A percentile compares a stretch with the other conserved stretches of the same genome.
These are phyloP conservation scores for Pisolithus marmoratus DNA, from an alignment of 768 basidiomycete species.

Conservation along the genomic window DNA sequence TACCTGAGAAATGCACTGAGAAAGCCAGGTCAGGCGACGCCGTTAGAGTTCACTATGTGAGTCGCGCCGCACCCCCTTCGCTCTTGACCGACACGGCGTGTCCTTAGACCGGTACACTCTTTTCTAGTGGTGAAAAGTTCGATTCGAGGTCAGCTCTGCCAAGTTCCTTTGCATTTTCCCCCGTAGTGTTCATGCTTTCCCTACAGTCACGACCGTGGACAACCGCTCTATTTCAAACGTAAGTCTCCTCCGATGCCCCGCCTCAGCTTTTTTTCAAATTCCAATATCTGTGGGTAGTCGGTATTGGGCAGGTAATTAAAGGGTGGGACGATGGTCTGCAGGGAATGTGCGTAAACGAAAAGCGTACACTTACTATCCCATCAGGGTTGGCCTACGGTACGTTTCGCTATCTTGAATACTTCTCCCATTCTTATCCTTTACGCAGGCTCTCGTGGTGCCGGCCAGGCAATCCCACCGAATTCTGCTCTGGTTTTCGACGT, in stretches of 20 bases:
- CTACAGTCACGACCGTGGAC: constrained; percentile 60
- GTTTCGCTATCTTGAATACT: constrained; percentile 20
- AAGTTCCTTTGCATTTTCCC: not conserved
- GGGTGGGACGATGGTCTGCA: constrained; percentile 82
- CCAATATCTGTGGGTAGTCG: constrained; percentile 42
- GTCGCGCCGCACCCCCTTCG: constrained; percentile 13
- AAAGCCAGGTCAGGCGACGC: constrained; percentile 57
- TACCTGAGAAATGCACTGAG: constrained; percentile 50
- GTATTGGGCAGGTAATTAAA: constrained; percentile 73
- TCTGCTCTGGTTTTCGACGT: constrained; percentile 84
- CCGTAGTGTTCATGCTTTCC: not conserved
- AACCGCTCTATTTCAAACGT: constrained; percentile 78
- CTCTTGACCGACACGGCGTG: constrained; percentile 1
- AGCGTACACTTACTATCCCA: constrained; percentile 86
- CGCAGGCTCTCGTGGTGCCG: constrained; percentile 69
- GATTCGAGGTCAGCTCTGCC: constrained; percentile 63
- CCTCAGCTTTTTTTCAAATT: not conserved
- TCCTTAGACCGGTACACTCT: constrained; percentile 75
- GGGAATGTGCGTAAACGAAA: constrained; percentile 85
- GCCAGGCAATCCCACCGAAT: constrained; percentile 69
- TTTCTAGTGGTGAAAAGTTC: constrained; percentile 73
- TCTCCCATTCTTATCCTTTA: not conserved
- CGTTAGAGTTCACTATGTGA: constrained; percentile 76
- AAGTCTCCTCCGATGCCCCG: constrained; percentile 16
- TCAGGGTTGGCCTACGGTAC: constrained; percentile 75